Percentiles rank a stretch among this genome's conserved stretches.
phyloP scores from a whole-genome alignment of 2,329 filamentous ascomycete species.

The Trichoderma sp. region DNA sequence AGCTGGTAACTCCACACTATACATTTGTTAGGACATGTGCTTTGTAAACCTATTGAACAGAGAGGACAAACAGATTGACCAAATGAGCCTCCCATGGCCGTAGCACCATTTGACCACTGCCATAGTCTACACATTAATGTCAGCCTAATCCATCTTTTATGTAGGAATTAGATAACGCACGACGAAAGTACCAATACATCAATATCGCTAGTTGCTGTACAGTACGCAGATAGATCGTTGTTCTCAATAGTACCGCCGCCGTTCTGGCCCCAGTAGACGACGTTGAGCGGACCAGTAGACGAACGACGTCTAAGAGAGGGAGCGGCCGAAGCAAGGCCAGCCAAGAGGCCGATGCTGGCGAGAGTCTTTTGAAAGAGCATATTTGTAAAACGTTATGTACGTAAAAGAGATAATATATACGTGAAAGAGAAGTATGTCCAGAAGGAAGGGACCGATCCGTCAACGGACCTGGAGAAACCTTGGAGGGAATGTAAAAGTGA shows the following conservation, averaged over 20 bases:
- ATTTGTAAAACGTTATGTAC: slow-evolving; percentile 13
- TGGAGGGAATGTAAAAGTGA: background rate
- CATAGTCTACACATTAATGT: slow-evolving; percentile 32
- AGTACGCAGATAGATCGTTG: slow-evolving; percentile 43
- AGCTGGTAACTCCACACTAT: slow-evolving; percentile 37
- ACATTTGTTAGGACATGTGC: background rate
- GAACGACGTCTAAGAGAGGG: slow-evolving; percentile 16
- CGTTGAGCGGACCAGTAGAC: no score
- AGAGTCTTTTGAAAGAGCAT: slow-evolving; percentile 21
- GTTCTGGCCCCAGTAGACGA: slow-evolving; percentile 34
- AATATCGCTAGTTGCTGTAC: slow-evolving; percentile 40
- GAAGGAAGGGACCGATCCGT: slow-evolving; percentile 21
- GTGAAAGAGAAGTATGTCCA: slow-evolving; percentile 2
- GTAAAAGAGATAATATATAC: slow-evolving; percentile 7
- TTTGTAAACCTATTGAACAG: background rate
- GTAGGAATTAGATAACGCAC: no score
- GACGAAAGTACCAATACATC: slow-evolving; percentile 43
- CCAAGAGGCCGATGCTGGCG: slow-evolving; percentile 16
- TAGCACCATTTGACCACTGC: slow-evolving; percentile 39
- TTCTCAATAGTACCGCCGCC: slow-evolving; percentile 36
- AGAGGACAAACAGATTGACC: slow-evolving; percentile 35
- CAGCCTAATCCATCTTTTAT: no score
- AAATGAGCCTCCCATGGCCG: slow-evolving; percentile 43
- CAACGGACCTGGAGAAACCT: slow-evolving; percentile 13
- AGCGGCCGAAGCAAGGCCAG: slow-evolving; percentile 22